phyloP scores from a whole-genome alignment of 2,329 filamentous ascomycete species.

The Trichoderma guizhouense region DNA sequence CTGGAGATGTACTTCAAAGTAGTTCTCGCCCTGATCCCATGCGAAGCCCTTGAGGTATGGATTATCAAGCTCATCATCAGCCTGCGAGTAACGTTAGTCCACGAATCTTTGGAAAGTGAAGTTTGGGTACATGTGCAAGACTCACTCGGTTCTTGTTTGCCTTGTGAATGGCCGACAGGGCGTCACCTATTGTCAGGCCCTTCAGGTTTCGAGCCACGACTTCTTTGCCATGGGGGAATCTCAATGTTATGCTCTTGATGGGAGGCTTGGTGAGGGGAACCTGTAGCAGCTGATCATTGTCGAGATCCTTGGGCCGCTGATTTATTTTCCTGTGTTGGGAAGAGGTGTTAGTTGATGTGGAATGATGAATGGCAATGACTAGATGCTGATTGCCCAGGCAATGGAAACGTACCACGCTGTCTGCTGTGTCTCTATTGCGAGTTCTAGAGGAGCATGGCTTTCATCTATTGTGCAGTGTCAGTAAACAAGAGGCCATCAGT shows the following conservation, averaged over 20 bases:
- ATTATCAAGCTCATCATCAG: constrained; percentile 84
- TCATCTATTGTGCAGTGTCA: constrained; percentile 55
- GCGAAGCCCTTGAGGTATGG: constrained; percentile 92
- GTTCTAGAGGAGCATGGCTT: constrained; percentile 66
- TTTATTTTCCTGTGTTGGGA: constrained; percentile 76
- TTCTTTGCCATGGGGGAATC: constrained; percentile 83
- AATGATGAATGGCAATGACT: neutral
- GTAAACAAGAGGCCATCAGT: neutral
- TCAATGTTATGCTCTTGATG: constrained; percentile 90
- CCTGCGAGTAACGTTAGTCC: constrained; percentile 45
- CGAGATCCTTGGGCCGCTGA: constrained; percentile 71
- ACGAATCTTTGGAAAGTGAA: neutral
- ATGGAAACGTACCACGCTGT: constrained; percentile 67
- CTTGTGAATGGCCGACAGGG: constrained; percentile 92
- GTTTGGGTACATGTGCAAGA: constrained; percentile 14
- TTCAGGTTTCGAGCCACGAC: constrained; percentile 85
- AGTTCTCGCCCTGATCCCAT: constrained; percentile 91
- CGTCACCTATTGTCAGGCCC: constrained; percentile 96
- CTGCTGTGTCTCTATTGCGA: constrained; percentile 80
- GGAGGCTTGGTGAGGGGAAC: constrained; percentile 74
- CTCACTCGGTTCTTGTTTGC: constrained; percentile 92
- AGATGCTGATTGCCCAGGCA: neutral
- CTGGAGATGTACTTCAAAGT: constrained; percentile 81
- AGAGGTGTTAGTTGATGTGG: neutral
- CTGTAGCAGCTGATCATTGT: constrained; percentile 82